phyloP scores from a whole-genome alignment of 2,329 filamentous ascomycete genomes.

The Fusarium burgessii region DNA sequence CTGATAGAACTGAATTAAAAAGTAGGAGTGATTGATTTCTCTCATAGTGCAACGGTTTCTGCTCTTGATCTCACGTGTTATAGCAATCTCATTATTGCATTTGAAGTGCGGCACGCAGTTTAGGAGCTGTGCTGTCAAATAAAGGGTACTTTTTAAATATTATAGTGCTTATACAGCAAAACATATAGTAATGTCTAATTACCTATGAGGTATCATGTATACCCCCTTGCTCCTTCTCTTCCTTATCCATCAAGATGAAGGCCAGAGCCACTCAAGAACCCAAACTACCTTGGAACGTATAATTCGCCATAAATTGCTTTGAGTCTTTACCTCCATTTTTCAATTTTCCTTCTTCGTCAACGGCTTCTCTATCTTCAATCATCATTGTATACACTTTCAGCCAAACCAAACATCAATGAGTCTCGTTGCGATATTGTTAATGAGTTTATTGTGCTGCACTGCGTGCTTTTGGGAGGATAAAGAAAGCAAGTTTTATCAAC shows the following conservation, averaged over 20 bases:
- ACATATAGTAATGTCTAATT: too few species aligned
- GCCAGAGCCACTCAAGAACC: background rate
- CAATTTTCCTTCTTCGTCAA: background rate
- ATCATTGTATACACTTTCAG: background rate
- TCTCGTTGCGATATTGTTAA: background rate
- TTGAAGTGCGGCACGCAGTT: too few species aligned
- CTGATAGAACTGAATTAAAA: background rate
- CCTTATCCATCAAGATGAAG: background rate
- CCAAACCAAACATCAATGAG: background rate
- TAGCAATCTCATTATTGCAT: background rate
- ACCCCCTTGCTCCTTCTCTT: background rate
- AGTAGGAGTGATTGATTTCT: too few species aligned
- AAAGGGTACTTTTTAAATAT: too few species aligned
- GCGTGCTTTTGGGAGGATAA: background rate
- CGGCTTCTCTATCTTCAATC: background rate
- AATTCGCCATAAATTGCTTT: background rate
- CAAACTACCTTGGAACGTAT: background rate
- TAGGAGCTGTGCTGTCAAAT: too few species aligned
- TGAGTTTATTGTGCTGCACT: background rate
- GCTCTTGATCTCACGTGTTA: background rate
- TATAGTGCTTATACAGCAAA: too few species aligned
- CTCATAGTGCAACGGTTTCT: background rate
- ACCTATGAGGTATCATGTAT: background rate
- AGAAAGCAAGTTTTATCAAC: background rate
- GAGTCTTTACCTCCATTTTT: background rate